Conservation (phyloP, 345 rosid genomes). For the Eucalyptus sp. region DNA sequence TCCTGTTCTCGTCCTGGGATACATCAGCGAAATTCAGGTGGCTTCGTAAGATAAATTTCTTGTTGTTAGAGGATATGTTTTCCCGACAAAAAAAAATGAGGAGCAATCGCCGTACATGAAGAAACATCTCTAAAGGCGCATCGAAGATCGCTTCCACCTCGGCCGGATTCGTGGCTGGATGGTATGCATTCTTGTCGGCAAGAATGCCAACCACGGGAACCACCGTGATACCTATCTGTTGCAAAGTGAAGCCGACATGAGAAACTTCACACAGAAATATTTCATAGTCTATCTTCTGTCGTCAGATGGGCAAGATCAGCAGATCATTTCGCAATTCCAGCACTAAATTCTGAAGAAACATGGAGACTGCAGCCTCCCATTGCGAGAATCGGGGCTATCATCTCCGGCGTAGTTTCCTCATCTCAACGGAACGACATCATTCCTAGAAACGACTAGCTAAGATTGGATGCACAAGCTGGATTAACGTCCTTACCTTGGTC, state of each 20-base stretch:
- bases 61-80: not conserved
- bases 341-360: not conserved
- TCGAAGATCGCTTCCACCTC: conserved; percentile 66
- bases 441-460: not conserved
- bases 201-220: conserved; percentile 56
- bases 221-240: conserved; percentile 28
- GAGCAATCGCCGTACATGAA: conserved; percentile 23
- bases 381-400: not conserved
- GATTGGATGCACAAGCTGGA: not conserved
- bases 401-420: not conserved
- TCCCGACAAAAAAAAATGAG: not conserved
- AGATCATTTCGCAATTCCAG: not conserved
- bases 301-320: not conserved
- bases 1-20: conserved; percentile 34
- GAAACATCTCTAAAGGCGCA: conserved; percentile 67
- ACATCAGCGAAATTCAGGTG: not conserved
- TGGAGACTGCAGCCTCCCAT: not conserved
- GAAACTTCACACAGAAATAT: not conserved
- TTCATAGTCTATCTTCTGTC: not conserved
- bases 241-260: not conserved
- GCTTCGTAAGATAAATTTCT: not conserved
- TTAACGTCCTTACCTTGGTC: conserved; percentile 3
- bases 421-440: not conserved
- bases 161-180: conserved; percentile 24
- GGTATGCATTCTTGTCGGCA: conserved; percentile 24